Conservation (phyloP, 768 basidiomycete genomes). For the Tricholoma flavovirens region DNA sequence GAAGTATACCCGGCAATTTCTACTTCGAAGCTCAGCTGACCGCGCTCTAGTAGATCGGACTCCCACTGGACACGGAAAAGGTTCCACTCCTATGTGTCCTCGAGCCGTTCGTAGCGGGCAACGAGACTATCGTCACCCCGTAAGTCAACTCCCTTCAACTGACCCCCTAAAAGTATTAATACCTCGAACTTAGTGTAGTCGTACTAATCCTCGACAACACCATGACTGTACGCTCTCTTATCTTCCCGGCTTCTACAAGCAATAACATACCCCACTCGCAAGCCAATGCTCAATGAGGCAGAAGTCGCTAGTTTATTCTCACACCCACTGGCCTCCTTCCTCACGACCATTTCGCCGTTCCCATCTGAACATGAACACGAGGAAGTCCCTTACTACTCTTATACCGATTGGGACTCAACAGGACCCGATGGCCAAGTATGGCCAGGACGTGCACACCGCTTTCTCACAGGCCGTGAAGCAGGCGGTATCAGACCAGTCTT, state of each 20-base stretch:
- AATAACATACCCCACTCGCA: background rate
- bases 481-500: conserved; percentile 86
- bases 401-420: conserved; percentile 45
- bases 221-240: conserved; percentile 55
- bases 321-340: conserved; percentile 73
- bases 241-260: background rate
- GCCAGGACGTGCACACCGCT: conserved; percentile 60
- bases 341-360: conserved; percentile 55
- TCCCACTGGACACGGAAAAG: conserved; percentile 63
- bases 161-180: background rate
- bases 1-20: conserved; percentile 49
- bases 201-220: conserved; percentile 79
- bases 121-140: conserved; percentile 78
- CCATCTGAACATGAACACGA: conserved; percentile 45
- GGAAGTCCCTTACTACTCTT: conserved; percentile 63
- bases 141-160: conserved; percentile 34
- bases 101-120: conserved; percentile 73
- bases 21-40: background rate
- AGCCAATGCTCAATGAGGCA: conserved; percentile 23
- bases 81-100: conserved; percentile 73
- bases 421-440: conserved; percentile 32
- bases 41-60: conserved; percentile 57
- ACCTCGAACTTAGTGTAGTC: conserved; percentile 55
- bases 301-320: conserved; percentile 83
- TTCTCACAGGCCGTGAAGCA: conserved; percentile 81